Evolutionary conservation across 768 basidiomycete genomes (phyloP).

Genomic region (Clitopilus hobsonii): DNA sequence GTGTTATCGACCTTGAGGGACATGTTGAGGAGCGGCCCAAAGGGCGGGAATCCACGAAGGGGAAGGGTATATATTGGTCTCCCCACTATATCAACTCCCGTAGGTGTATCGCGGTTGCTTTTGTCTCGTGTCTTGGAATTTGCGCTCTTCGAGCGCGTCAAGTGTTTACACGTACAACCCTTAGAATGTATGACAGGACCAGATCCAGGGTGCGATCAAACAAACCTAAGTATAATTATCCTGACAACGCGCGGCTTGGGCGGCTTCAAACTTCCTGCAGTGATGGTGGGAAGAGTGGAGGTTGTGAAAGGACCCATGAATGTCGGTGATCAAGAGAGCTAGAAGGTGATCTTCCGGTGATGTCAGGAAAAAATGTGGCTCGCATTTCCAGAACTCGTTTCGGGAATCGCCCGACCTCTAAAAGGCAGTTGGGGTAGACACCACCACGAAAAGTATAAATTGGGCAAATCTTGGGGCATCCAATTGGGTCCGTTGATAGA

Average conservation of each 20-base stretch:
- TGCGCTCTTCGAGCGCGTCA: background rate
- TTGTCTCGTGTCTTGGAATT: background rate
- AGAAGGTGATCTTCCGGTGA: background rate
- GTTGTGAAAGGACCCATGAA: background rate
- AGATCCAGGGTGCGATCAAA: background rate
- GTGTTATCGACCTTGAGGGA: slow-evolving; percentile 24
- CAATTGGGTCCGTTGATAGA: background rate
- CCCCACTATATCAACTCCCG: background rate
- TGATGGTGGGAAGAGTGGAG: background rate
- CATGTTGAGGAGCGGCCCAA: background rate
- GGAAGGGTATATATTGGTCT: background rate
- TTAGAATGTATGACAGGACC: background rate
- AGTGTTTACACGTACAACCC: background rate
- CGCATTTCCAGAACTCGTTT: background rate
- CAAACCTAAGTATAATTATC: background rate
- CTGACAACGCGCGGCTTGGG: background rate
- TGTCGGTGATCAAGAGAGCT: background rate
- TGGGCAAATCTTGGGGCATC: background rate
- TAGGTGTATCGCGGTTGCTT: background rate
- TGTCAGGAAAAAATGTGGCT: background rate
- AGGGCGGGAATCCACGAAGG: background rate
- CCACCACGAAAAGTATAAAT: background rate
- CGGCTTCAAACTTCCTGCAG: background rate
- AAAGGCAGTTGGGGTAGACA: background rate
- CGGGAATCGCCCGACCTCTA: background rate